Percentiles rank a stretch among this genome's conserved stretches.
Conservation (phyloP, 179 eudicot genomes). For the Monotropa hypopitys region DNA sequence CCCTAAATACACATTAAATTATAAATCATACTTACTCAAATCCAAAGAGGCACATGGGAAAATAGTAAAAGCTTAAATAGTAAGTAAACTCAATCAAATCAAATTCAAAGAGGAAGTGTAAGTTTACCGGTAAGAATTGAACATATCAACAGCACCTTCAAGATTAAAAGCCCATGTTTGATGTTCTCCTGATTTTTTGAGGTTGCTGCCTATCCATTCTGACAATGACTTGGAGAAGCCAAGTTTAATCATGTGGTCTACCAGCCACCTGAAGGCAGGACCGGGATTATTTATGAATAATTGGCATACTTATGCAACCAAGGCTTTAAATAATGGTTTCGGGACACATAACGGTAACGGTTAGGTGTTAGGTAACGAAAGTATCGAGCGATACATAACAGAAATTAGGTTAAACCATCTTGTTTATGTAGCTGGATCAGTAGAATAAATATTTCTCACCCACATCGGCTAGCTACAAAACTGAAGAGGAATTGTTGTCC, state of each 20-base stretch:
- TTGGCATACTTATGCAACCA: neutral
- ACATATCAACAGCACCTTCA: conserved; percentile 84
- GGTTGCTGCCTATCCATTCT: conserved; percentile 84
- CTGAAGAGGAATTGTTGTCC: no score
- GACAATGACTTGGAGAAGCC: conserved; percentile 87
- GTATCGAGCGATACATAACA: no score
- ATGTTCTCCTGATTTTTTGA: conserved; percentile 60
- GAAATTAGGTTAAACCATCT: no score
- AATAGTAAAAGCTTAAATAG: neutral
- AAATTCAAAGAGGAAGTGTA: neutral
- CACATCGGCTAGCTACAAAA: no score
- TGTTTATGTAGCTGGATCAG: no score
- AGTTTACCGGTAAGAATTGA: conserved; percentile 70
- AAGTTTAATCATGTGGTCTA: conserved; percentile 67
- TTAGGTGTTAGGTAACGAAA: no score
- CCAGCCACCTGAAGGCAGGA: conserved; percentile 62
- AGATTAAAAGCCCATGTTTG: conserved; percentile 84
- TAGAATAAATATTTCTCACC: no score
- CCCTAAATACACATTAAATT: conserved; percentile 26
- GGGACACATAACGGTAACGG: no score
- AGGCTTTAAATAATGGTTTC: no score
- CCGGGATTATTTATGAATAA: neutral
- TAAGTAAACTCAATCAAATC: neutral
- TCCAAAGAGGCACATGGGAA: neutral
- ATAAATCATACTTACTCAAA: neutral